Evolutionary conservation across 2,329 filamentous ascomycete genomes (phyloP).

Genomic region (Fusarium devonianum): DNA sequence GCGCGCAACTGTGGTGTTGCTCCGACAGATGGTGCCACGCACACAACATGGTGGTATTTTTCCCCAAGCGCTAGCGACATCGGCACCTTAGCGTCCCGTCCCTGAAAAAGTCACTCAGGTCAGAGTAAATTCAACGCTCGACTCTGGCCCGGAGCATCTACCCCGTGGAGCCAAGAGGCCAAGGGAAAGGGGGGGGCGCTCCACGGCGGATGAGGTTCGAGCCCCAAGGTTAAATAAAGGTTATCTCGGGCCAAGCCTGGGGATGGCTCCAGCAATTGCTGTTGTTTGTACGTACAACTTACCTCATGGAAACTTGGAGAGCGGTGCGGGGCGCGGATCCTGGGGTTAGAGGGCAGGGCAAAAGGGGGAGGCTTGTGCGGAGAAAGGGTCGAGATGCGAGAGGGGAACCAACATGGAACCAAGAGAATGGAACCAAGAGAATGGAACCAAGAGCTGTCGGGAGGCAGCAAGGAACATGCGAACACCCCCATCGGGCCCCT

Average conservation of each 20-base stretch:
- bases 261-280: slow-evolving; percentile 9
- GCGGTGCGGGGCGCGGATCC: slow-evolving; percentile 19
- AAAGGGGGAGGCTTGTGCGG: slow-evolving; percentile 19
- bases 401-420: too few relatives aligned
- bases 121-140: slow-evolving; percentile 13
- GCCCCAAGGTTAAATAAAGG: not conserved
- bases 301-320: slow-evolving; percentile 40
- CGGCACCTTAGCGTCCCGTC: too few relatives aligned
- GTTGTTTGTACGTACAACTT: slow-evolving; percentile 37
- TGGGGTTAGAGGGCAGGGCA: slow-evolving; percentile 17
- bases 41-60: not conserved
- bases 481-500: too few relatives aligned
- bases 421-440: too few relatives aligned
- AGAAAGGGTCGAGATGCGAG: slow-evolving; percentile 5
- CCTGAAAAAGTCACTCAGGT: slow-evolving; percentile 24
- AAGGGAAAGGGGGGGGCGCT: not conserved
- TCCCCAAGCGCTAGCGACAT: too few relatives aligned
- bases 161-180: slow-evolving; percentile 14
- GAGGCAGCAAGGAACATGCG: too few relatives aligned
- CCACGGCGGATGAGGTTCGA: slow-evolving; percentile 13
- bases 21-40: slow-evolving; percentile 8
- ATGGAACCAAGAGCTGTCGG: too few relatives aligned
- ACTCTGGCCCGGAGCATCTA: slow-evolving; percentile 24
- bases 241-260: too few relatives aligned
- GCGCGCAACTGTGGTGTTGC: not conserved